phyloP scores from a whole-genome alignment of 176 grass and related monocot genomes.

The Saccharum spontaneum region DNA sequence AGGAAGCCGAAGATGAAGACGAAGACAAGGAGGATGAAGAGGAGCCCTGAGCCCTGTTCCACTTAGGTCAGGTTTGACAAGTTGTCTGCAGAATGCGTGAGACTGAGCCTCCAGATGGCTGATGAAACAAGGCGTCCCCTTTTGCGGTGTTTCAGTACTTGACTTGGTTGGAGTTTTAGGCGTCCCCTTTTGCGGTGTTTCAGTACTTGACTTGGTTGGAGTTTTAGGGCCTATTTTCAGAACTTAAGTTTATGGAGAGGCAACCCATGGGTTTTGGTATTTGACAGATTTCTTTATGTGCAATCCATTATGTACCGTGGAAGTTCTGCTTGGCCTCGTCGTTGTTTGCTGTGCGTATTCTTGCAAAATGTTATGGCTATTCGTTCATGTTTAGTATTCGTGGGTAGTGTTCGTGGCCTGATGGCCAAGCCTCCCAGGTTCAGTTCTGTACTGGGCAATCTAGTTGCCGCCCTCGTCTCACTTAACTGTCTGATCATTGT shows the following conservation, averaged over 20 bases:
- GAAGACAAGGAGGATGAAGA: constrained; percentile 42
- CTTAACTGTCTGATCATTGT: too few relatives aligned
- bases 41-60: constrained; percentile 27
- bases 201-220: constrained; percentile 14
- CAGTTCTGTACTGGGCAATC: too few relatives aligned
- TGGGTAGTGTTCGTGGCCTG: too few relatives aligned
- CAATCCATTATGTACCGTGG: not conserved
- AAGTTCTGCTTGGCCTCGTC: not conserved
- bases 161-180: too few relatives aligned
- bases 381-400: too few relatives aligned
- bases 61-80: not conserved
- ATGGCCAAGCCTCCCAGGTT: too few relatives aligned
- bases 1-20: constrained; percentile 28
- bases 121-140: not conserved
- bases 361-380: not conserved
- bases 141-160: too few relatives aligned
- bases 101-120: constrained; percentile 9
- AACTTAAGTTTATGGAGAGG: too few relatives aligned
- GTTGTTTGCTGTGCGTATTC: not conserved
- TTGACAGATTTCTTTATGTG: not conserved
- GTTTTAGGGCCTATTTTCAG: constrained; percentile 10
- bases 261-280: not conserved
- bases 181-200: constrained; percentile 19
- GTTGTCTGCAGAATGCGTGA: constrained; percentile 17
- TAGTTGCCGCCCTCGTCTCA: too few relatives aligned